These are phyloP conservation scores for Inga laurina DNA, from an alignment of 306 rosid species.

Conservation along the genomic window DNA sequence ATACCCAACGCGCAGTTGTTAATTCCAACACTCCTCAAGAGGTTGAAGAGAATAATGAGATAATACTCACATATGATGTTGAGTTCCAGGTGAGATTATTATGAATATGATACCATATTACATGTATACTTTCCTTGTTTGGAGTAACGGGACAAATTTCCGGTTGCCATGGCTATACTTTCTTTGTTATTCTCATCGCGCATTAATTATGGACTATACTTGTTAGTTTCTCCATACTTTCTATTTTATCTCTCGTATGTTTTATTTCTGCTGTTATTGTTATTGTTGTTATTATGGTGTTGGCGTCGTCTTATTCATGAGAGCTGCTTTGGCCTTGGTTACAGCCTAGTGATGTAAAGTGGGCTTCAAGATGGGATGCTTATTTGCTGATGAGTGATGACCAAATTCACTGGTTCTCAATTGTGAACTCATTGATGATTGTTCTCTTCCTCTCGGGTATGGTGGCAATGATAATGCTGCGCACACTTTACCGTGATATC, in stretches of 20 bases:
- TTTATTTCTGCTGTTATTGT: background rate
- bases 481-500: constrained; percentile 94
- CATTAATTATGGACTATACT: background rate
- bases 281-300: background rate
- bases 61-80: constrained; percentile 88
- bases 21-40: constrained; percentile 94
- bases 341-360: constrained; percentile 94
- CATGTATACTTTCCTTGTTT: constrained; percentile 2
- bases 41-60: constrained; percentile 81
- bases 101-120: background rate
- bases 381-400: constrained; percentile 92
- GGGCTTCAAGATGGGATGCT: constrained; percentile 99
- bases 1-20: constrained; percentile 75
- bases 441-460: constrained; percentile 98
- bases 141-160: constrained; percentile 15
- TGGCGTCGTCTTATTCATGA: constrained; percentile 17
- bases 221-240: background rate
- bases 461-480: constrained; percentile 99
- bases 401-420: constrained; percentile 97
- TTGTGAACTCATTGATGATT: constrained; percentile 94
- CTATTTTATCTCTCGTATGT: background rate
- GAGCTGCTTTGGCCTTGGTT: constrained; percentile 25
- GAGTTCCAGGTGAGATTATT: constrained; percentile 76
- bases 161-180: background rate
- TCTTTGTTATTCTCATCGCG: background rate